A percentile compares a stretch with the other conserved stretches of the same genome.
Conservation (phyloP, 345 rosid species). For the Salix viminalis region DNA sequence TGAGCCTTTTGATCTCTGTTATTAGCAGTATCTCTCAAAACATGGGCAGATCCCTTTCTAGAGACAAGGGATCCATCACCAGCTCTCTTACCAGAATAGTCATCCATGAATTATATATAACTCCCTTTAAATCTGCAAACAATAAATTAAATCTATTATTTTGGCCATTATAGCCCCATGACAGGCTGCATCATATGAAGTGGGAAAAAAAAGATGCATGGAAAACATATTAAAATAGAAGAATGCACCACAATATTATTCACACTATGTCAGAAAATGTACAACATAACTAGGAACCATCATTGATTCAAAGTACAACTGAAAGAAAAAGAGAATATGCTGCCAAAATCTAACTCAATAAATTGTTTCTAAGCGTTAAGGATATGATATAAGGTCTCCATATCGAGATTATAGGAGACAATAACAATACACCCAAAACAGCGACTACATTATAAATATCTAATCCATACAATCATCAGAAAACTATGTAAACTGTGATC, state of each 20-base stretch:
- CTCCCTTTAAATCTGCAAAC: slow-evolving; percentile 32
- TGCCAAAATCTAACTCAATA: neutral
- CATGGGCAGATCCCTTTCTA: slow-evolving; percentile 49
- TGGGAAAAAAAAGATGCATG: neutral
- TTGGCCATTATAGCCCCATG: neutral
- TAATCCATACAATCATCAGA: neutral
- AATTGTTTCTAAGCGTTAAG: neutral
- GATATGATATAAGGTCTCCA: neutral
- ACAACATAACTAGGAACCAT: neutral
- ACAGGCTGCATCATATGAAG: neutral
- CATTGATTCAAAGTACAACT: neutral
- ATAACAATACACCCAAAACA: neutral
- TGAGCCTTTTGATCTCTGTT: slow-evolving; percentile 54
- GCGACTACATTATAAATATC: neutral
- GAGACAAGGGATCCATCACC: slow-evolving; percentile 39
- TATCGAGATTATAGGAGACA: neutral
- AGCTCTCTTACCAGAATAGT: slow-evolving; percentile 62
- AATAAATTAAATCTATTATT: neutral
- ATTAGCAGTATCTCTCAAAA: slow-evolving; percentile 53
- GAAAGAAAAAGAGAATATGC: neutral
- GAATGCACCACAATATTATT: neutral
- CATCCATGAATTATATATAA: slow-evolving; percentile 54
- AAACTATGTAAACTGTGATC: neutral
- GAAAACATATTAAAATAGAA: neutral
- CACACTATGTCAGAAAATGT: neutral